phyloP scores from a whole-genome alignment of 768 basidiomycete genomes.

The Collybiopsis luxurians region DNA sequence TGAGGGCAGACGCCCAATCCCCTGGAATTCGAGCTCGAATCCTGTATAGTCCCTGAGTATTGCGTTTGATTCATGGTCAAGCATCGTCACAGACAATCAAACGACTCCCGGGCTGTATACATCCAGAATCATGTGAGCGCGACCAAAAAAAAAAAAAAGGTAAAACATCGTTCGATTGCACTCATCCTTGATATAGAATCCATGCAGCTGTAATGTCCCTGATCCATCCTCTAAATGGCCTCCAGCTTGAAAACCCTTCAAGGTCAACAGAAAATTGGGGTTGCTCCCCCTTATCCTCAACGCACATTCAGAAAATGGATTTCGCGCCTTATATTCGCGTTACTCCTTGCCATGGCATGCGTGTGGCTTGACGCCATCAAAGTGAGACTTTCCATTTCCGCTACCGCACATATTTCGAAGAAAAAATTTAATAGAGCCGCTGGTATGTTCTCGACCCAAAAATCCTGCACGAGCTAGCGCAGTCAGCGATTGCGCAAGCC shows the following conservation, averaged over 20 bases:
- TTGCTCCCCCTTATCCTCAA: not conserved
- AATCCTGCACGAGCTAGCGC: conserved; percentile 68
- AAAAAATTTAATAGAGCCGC: conserved; percentile 47
- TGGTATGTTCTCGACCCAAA: conserved; percentile 87
- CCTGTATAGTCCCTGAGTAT: no score
- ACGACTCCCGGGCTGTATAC: no score
- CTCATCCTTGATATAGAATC: no score
- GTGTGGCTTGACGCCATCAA: conserved; percentile 62
- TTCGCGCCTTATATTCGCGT: conserved; percentile 29
- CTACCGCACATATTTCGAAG: no score
- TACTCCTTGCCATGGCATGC: conserved; percentile 36
- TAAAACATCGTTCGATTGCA: no score
- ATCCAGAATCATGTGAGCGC: no score
- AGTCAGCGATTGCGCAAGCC: conserved; percentile 67
- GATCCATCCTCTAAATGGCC: not conserved
- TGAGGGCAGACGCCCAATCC: no score
- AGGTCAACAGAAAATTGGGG: not conserved
- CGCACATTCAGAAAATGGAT: conserved; percentile 25
- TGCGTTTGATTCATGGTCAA: no score
- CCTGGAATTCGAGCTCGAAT: no score
- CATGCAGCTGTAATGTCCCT: no score
- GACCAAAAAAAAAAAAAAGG: no score
- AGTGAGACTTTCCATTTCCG: conserved; percentile 30
- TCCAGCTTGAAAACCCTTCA: not conserved
- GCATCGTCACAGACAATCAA: no score